phyloP scores from a whole-genome alignment of 805 yeast species.

The Kazachstania psychrophila region DNA sequence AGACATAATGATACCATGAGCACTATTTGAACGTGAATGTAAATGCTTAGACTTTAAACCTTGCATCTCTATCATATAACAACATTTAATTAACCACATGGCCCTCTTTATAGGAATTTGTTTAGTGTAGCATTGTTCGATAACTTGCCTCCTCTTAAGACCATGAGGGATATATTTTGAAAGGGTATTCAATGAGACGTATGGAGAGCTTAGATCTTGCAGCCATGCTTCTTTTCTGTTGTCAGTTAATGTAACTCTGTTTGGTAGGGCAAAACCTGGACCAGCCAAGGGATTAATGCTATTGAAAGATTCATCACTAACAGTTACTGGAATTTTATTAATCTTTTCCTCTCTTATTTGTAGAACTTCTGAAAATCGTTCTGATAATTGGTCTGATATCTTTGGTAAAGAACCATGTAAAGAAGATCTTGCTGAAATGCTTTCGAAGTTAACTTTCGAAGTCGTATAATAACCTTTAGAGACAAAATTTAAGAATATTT shows the following conservation, averaged over 20 bases:
- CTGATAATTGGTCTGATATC: slow-evolving; percentile 23
- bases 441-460: slow-evolving; percentile 29
- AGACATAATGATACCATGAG: background rate
- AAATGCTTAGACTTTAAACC: slow-evolving; percentile 5
- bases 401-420: slow-evolving; percentile 27
- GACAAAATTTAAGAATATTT: slow-evolving; percentile 24
- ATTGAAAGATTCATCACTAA: background rate
- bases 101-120: slow-evolving; percentile 73
- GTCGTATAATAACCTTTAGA: slow-evolving; percentile 29
- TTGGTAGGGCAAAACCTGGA: slow-evolving; percentile 26
- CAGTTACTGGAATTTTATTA: slow-evolving; percentile 19
- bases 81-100: slow-evolving; percentile 84
- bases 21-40: background rate
- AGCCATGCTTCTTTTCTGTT: slow-evolving; percentile 82
- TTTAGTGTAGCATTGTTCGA: slow-evolving; percentile 64
- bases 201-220: slow-evolving; percentile 61
- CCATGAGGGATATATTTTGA: slow-evolving; percentile 88
- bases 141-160: slow-evolving; percentile 56
- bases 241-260: slow-evolving; percentile 78
- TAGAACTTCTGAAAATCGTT: slow-evolving; percentile 22
- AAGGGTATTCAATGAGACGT: slow-evolving; percentile 55
- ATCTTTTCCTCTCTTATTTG: slow-evolving; percentile 26
- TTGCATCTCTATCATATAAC: slow-evolving; percentile 62
- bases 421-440: slow-evolving; percentile 31
- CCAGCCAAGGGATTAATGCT: slow-evolving; percentile 21